Evolutionary conservation across 2,329 filamentous ascomycete genomes (phyloP), one percentile per base, ranked within the genome.

Genomic region (Colletotrichum costaricense): DNA sequence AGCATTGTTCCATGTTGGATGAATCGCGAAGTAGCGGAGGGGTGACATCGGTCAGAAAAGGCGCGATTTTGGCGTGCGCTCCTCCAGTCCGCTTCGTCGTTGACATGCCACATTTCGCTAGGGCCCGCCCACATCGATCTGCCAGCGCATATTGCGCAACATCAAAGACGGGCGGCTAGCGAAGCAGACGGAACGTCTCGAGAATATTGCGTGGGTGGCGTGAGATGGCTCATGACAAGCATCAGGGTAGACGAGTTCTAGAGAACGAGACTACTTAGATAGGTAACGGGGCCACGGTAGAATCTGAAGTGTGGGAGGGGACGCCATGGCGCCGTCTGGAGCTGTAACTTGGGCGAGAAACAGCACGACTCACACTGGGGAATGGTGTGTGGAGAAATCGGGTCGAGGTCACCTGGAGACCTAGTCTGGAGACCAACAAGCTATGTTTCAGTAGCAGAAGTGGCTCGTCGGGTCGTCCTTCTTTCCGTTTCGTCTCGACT

Each of bases 381-480:
- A 65, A 52, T 57, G 24, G 22, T n/a, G 14, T 56, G 60, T 33
- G 35, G 33, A 54, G 66, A 70, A n/a, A 62, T 19, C 42, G 46
- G 33, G 63, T 28, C 52, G n/a, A 65, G 42, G 22, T 52, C n/a
- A 35, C 46, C 60, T 65, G 62, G 16, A 66, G 46, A 58, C 33
- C 28, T 55, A 38, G 19, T 22, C 35, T 22, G 38, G 38, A 42
- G 28, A 57, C 22, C 58, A 54, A 46, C 22, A 60, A 38, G 30
- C 28, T 58, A 49, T 57, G 70, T 70, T 73, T 70, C 60, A 73
- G 60, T 54, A 33, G 49, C 52, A 62, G 35, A 54, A 26, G 67
- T 70, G 70, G 66, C 55, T 60, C 67, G 35, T 62, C 70, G 67
- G 60, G 67, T 73, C 55, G 26, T 49, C 60, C 65, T 73, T 65